A percentile compares a stretch with the other conserved stretches of the same genome.
Evolutionary conservation across 768 basidiomycete species (phyloP).

Genomic region (Psilocybe cyanescens): DNA sequence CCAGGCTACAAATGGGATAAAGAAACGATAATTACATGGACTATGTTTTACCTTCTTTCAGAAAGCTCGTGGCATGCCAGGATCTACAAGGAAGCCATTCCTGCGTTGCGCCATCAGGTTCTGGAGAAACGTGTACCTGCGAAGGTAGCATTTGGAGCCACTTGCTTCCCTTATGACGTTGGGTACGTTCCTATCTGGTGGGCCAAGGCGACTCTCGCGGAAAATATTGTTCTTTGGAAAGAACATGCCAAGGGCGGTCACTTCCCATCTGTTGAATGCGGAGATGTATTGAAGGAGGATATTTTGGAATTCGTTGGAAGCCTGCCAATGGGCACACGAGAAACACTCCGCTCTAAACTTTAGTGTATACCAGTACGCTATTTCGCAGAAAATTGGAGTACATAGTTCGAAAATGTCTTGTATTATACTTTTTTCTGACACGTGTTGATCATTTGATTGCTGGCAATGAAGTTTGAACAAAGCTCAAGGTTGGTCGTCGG

Average conservation of each 20-base stretch:
- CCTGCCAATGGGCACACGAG: constrained; percentile 15
- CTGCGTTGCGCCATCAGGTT: constrained; percentile 16
- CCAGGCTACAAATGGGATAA: constrained; percentile 32
- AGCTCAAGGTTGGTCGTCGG: not conserved
- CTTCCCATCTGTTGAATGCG: constrained; percentile 48
- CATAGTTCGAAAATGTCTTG: not conserved
- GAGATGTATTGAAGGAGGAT: constrained; percentile 41
- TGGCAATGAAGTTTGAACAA: constrained; percentile 2
- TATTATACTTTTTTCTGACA: constrained; percentile 7
- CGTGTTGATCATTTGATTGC: constrained; percentile 20
- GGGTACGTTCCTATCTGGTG: constrained; percentile 38
- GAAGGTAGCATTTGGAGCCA: constrained; percentile 42
- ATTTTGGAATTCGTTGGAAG: constrained; percentile 30
- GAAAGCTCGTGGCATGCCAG: constrained; percentile 36
- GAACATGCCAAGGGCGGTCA: constrained; percentile 48
- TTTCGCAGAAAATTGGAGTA: no score
- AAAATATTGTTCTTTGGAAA: constrained; percentile 45
- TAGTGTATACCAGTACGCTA: not conserved
- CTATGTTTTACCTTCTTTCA: constrained; percentile 41
- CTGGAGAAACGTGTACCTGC: constrained; percentile 23
- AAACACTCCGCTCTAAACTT: not conserved
- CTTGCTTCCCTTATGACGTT: constrained; percentile 45
- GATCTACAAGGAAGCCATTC: constrained; percentile 34
- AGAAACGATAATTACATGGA: constrained; percentile 39
- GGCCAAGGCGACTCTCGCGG: constrained; percentile 39